Conservation (phyloP, 2,329 filamentous ascomycete genomes). For the Aspergillus sp. region DNA sequence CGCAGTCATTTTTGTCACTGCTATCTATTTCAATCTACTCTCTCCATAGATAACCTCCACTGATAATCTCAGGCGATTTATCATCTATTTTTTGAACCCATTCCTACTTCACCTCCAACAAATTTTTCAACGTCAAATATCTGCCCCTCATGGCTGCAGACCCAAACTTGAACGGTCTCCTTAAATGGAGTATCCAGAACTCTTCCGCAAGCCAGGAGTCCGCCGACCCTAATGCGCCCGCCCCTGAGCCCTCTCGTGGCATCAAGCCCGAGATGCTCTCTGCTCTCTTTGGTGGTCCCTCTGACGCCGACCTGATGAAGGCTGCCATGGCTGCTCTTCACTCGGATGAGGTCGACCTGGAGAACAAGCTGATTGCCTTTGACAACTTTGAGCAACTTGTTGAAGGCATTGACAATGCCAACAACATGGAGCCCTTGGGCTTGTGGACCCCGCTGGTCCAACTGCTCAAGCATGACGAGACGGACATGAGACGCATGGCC, state of each 20-base stretch:
- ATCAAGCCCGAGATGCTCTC: slow-evolving; percentile 68
- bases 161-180: slow-evolving; percentile 67
- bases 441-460: slow-evolving; percentile 78
- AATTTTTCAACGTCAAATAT: slow-evolving; percentile 5
- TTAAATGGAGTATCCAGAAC: slow-evolving; percentile 73
- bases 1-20: no score
- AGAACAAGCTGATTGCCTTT: slow-evolving; percentile 77
- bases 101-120: slow-evolving; percentile 1
- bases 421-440: slow-evolving; percentile 74
- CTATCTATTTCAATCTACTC: no score
- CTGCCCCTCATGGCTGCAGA: slow-evolving; percentile 41
- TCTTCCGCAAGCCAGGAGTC: slow-evolving; percentile 38
- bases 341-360: slow-evolving; percentile 61
- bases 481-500: slow-evolving; percentile 74
- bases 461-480: slow-evolving; percentile 64
- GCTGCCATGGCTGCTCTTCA: slow-evolving; percentile 73
- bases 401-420: slow-evolving; percentile 92
- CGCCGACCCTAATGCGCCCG: slow-evolving; percentile 26
- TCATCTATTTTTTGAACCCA: no score
- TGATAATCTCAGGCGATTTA: no score
- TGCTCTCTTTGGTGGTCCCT: slow-evolving; percentile 74
- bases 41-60: no score
- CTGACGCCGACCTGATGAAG: slow-evolving; percentile 88
- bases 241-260: slow-evolving; percentile 23
- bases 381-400: slow-evolving; percentile 94